Percentiles rank a stretch among this genome's conserved stretches.
These are phyloP conservation scores for Marasmius oreades DNA, from an alignment of 1,284 basidiomycete genomes.

Conservation along the genomic window DNA sequence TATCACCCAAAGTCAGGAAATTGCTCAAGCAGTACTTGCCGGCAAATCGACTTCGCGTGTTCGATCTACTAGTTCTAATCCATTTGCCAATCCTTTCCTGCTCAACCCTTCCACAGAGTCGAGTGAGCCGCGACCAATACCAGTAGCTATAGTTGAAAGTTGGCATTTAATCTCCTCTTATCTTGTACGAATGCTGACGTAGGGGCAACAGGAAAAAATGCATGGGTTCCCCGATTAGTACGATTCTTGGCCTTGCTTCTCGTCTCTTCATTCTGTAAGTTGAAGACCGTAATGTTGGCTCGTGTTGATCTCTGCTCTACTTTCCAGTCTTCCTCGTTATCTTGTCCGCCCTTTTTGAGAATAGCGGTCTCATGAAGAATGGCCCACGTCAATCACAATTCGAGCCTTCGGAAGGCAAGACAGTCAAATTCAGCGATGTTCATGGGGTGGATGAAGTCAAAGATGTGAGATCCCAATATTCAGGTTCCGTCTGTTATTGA, in stretches of 20 bases:
- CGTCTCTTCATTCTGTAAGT: conserved; percentile 52
- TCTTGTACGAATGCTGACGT: neutral
- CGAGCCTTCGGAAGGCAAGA: conserved; percentile 72
- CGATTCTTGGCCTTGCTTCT: conserved; percentile 54
- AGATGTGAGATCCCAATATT: conserved; percentile 42
- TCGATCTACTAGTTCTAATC: conserved; percentile 29
- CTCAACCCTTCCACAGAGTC: conserved; percentile 36
- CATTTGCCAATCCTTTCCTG: conserved; percentile 40
- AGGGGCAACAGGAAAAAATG: conserved; percentile 54
- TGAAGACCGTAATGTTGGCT: neutral
- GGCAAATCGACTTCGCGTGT: conserved; percentile 23
- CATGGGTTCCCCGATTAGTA: conserved; percentile 59
- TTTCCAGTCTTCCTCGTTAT: conserved; percentile 75
- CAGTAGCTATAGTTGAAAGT: conserved; percentile 80
- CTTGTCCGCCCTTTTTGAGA: conserved; percentile 86
- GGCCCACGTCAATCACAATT: conserved; percentile 76
- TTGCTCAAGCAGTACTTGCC: conserved; percentile 57
- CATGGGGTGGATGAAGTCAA: conserved; percentile 96
- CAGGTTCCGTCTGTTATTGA: conserved; percentile 6
- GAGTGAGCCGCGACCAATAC: conserved; percentile 54
- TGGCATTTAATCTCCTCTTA: conserved; percentile 2
- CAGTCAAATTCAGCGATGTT: conserved; percentile 88
- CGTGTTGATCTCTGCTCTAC: conserved; percentile 8
- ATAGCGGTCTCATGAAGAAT: conserved; percentile 87
- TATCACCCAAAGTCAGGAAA: conserved; percentile 34